phyloP scores from a whole-genome alignment of 129 eudicot genomes.

The Saussurea involucrata region DNA sequence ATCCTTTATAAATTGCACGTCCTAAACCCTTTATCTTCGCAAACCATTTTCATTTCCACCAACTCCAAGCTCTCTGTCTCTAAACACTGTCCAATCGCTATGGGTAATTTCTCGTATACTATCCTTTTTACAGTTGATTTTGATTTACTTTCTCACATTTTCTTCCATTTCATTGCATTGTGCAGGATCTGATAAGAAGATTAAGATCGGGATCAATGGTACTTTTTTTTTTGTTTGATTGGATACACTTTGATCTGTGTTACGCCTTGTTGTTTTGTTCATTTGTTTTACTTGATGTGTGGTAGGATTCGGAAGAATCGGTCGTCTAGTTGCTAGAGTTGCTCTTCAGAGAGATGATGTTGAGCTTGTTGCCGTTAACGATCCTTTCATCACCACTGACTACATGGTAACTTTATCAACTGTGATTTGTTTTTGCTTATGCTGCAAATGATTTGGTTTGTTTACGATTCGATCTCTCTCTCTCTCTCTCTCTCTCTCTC shows the following conservation, averaged over 20 bases:
- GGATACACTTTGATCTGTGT: background rate
- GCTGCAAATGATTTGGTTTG: background rate
- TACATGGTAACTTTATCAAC: conserved; percentile 52
- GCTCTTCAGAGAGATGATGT: conserved; percentile 79
- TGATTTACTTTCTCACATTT: background rate
- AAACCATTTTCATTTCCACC: background rate
- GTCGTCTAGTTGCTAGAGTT: conserved; percentile 82
- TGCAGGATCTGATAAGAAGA: conserved; percentile 39
- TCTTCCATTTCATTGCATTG: background rate
- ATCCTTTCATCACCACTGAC: conserved; percentile 82
- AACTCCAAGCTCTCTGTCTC: background rate
- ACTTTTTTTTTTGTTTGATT: background rate
- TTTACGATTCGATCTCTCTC: conserved; percentile 3
- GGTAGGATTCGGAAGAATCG: conserved; percentile 85
- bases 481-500: too few species aligned
- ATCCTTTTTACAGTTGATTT: background rate
- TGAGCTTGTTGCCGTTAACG: conserved; percentile 90
- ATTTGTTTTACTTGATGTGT: background rate
- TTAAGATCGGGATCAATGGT: conserved; percentile 84
- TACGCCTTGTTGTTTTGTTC: background rate
- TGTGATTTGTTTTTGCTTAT: background rate
- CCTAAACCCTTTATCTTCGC: background rate
- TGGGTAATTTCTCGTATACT: conserved; percentile 24
- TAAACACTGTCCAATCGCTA: conserved; percentile 8
- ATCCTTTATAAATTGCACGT: background rate